Evolutionary conservation across 164 flowering plant genomes (phyloP), one percentile per base, ranked within the genome.

Genomic region (Akebia trifoliata): DNA sequence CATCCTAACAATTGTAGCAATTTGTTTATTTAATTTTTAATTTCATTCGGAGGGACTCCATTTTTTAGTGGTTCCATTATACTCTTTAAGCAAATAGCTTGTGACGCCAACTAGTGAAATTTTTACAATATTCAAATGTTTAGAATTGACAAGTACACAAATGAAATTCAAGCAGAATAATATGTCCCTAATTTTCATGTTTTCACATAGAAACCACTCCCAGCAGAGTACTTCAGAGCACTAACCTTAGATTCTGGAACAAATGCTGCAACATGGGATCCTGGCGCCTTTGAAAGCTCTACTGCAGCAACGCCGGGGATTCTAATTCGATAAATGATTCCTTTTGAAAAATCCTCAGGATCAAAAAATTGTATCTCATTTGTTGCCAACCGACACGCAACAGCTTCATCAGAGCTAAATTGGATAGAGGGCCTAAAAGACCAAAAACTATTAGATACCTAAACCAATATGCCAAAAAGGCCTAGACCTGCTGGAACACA

Each of bases 311-410:
- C 69, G 26, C 99, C 90, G 17, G 95, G 96, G 61, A 88, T 64
- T 72, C 88, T 86, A 17, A 83, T 65, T 68, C 85, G 74, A 64
- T 83, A 22, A 3, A 72, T 48, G 54, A 87, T 54, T 62, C 96
- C 97, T 64, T 86, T 90, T 8, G 88, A 69, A 54, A 94, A 90
- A 72, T 88, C 95, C 44, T 54, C 54, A 54, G 80, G 62, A 68
- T 94, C 85, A 66, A 90, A 90, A 72, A 88, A 85, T 37, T 88
- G 96, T 24, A 90, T 68, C 72, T 90, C 97, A 72, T 90, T 94
- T 48, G 97, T 94, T 15, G 83, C 93, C 74, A 94, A 29, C 21
- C 93, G 96, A 70, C 97, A 90, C 11, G 95, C 96, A 68, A 81
- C 78, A 66, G 80, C 70, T 80, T 94, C 99, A 64, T 94, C 96